Conservation (phyloP, 2,329 filamentous ascomycete species). For the Zalaria obscura region DNA sequence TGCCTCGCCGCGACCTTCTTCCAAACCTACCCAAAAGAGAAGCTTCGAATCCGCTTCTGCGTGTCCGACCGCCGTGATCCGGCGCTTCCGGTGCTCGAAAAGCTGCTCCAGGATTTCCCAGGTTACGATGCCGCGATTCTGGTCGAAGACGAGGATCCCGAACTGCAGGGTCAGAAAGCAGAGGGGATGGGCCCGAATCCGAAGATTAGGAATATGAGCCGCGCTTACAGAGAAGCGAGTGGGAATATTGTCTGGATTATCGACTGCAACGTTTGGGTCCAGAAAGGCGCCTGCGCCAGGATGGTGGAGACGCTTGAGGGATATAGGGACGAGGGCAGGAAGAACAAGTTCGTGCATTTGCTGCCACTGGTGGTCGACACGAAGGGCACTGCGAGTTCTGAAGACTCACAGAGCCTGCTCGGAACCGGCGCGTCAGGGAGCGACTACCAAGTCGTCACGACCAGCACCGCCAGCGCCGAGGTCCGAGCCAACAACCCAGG, state of each 20-base stretch:
- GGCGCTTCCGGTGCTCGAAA: slow-evolving; percentile 58
- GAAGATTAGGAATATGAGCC: slow-evolving; percentile 95
- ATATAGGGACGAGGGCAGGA: slow-evolving; percentile 27
- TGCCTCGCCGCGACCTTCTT: slow-evolving; percentile 77
- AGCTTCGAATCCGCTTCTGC: slow-evolving; percentile 70
- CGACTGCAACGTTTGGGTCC: slow-evolving; percentile 94
- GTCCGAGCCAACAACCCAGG: slow-evolving; percentile 8
- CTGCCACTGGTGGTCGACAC: slow-evolving; percentile 79
- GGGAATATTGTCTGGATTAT: slow-evolving; percentile 87
- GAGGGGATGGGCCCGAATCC: slow-evolving; percentile 72
- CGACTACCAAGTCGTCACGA: slow-evolving; percentile 8
- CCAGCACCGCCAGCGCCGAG: slow-evolving; percentile 11
- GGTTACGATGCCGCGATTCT: slow-evolving; percentile 56
- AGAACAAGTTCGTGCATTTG: slow-evolving; percentile 86
- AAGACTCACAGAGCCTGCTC: slow-evolving; percentile 11
- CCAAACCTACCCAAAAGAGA: slow-evolving; percentile 65
- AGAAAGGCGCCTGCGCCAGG: slow-evolving; percentile 60
- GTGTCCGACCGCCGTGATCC: slow-evolving; percentile 62
- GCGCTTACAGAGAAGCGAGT: slow-evolving; percentile 77
- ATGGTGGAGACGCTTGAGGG: slow-evolving; percentile 85
- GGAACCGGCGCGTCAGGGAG: not conserved
- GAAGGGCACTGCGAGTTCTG: slow-evolving; percentile 12
- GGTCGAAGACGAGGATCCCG: slow-evolving; percentile 69
- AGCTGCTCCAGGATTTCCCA: slow-evolving; percentile 60
- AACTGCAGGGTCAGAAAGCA: slow-evolving; percentile 42